These are phyloP conservation scores for Orbilia oligospora DNA, from an alignment of 2,329 filamentous ascomycete species.

Conservation along the genomic window DNA sequence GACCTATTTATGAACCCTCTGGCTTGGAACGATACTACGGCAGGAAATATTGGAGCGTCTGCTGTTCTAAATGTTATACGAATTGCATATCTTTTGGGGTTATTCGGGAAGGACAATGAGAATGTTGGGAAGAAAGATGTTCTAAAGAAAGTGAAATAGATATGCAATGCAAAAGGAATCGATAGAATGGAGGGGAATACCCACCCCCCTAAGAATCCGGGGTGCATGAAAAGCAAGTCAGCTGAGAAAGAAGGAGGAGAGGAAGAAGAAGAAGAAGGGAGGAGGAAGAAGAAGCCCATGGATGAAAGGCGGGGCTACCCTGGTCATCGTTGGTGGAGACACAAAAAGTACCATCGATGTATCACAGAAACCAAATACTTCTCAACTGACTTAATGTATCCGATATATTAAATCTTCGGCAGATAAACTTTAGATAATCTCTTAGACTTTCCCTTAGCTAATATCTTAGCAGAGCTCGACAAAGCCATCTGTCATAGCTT, in stretches of 20 bases:
- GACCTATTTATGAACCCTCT: slow-evolving; percentile 63
- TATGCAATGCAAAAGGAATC: not conserved
- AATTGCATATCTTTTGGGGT: slow-evolving; percentile 34
- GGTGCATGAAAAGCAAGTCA: slow-evolving; percentile 6
- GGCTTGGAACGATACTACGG: slow-evolving; percentile 65
- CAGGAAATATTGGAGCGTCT: slow-evolving; percentile 64
- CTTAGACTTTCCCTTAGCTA: slow-evolving; percentile 29
- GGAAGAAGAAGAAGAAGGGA: slow-evolving; percentile 4
- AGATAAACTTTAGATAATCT: slow-evolving; percentile 16
- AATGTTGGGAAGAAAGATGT: slow-evolving; percentile 7
- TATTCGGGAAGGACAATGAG: slow-evolving; percentile 41
- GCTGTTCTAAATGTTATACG: slow-evolving; percentile 64
- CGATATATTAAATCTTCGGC: slow-evolving; percentile 32
- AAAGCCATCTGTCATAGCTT: slow-evolving; percentile 21
- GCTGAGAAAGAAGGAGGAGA: not conserved
- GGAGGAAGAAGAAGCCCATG: not conserved
- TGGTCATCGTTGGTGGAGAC: not conserved
- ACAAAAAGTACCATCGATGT: not conserved
- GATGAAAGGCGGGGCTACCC: not conserved
- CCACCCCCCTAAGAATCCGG: slow-evolving; percentile 4
- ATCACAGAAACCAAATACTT: slow-evolving; percentile 6
- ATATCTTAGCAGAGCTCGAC: slow-evolving; percentile 14
- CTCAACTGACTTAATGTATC: slow-evolving; percentile 5
- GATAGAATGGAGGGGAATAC: not conserved
- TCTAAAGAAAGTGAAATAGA: slow-evolving; percentile 39